Base-by-base conservation (phyloP, 768 basidiomycete species). In the Suillus cothurnatus region DNA sequence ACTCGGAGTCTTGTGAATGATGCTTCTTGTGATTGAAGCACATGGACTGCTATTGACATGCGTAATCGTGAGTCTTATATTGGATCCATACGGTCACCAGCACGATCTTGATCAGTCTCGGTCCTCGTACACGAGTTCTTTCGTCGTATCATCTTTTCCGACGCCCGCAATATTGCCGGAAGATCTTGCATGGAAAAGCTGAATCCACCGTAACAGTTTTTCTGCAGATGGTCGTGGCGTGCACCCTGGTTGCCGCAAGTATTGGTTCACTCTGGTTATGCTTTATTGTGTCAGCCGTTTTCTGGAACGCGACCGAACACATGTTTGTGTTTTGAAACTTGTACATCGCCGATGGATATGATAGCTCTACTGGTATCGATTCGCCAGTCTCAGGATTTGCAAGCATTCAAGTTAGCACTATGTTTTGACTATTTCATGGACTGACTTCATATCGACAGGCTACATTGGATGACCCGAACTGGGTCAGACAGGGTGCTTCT, bases 261-360 rank as follows among this genome's bases (percentile, higher is more conserved):
- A 28, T 43, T 38, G 9, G 62, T 52, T 31, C 73, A n/a, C 32
- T 64, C 53, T 32, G 55, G 15, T 64, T 26, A 47, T 14, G 66
- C 45, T 45, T 66, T 5, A n/a, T 64, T 36, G 66, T 28, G 23
- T 69, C 50, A 19, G 69, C 77, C 8, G 72, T 73, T 61, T 80
- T 82, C 12, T 88, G 86, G 87, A 79, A 77, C 21, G 77, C 78
- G 19, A 88, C 83, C 4, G 74, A 86, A 66, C 87, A 81, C 70
- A 68, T 88, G 58, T 85, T 89, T 66, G 80, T 83, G 1, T 88
- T 89, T 67, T 87, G 87, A 11, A 87, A 89, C 69, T 88, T 85
- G 1, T 89, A 89, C 72, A 85, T 85, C 1, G 76, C 85, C 7
- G 81, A 83, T 62, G 86, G 87, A 11, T 89, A 81, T 71, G 87